These are phyloP conservation scores for Stylonectria norvegica DNA, from an alignment of 2,329 filamentous ascomycete genomes.

Conservation along the genomic window DNA sequence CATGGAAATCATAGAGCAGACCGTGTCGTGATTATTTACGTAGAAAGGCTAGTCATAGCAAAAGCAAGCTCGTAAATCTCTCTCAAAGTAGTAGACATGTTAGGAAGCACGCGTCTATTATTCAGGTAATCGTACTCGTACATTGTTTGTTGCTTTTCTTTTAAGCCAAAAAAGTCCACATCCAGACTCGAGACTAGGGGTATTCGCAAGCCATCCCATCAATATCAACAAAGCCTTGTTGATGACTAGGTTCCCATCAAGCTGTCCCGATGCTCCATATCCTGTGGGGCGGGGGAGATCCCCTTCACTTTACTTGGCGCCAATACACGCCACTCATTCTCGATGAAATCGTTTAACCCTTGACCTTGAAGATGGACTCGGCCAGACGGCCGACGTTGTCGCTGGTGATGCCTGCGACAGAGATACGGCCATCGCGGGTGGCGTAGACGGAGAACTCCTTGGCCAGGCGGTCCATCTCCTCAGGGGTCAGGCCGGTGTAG, in stretches of 20 bases:
- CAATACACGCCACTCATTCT: too few species aligned
- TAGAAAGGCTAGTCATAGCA: too few species aligned
- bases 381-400: constrained; percentile 77
- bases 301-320: not conserved
- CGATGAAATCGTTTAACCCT: constrained; percentile 52
- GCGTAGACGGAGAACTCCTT: constrained; percentile 98
- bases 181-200: constrained; percentile 22
- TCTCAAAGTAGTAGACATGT: constrained; percentile 7
- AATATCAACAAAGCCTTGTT: constrained; percentile 12
- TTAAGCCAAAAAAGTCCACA: constrained; percentile 11
- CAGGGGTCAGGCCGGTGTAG: constrained; percentile 86
- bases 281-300: constrained; percentile 5
- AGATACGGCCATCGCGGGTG: constrained; percentile 87
- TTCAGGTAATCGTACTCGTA: constrained; percentile 26
- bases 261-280: constrained; percentile 9
- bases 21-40: too few species aligned
- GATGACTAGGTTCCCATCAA: constrained; percentile 2
- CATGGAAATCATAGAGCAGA: too few species aligned
- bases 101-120: constrained; percentile 11
- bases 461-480: constrained; percentile 87
- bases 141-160: constrained; percentile 21
- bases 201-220: constrained; percentile 20
- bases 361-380: constrained; percentile 81
- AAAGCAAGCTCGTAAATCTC: not conserved
- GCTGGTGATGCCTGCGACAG: constrained; percentile 77